Percentiles rank a stretch among this genome's conserved stretches.
These are phyloP conservation scores for Sclerotinia spermophila DNA, from an alignment of 2,329 filamentous ascomycete genomes.

Conservation along the genomic window DNA sequence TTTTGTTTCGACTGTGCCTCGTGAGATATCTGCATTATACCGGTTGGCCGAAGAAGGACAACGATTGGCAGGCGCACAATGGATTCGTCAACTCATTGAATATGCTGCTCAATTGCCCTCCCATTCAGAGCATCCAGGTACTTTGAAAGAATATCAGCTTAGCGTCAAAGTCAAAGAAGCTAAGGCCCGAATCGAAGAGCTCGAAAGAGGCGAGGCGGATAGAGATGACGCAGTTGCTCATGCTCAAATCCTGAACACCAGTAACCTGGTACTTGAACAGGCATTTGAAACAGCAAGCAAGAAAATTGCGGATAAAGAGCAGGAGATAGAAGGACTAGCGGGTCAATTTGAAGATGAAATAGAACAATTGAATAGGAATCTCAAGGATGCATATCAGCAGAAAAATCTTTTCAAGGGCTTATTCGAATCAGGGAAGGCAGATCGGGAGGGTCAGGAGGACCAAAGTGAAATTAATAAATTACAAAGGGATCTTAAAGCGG, in stretches of 20 bases:
- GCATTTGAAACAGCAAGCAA: not conserved
- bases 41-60: not conserved
- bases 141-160: not conserved
- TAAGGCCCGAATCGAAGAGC: not conserved
- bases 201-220: not conserved
- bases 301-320: not conserved
- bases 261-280: not conserved
- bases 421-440: not conserved
- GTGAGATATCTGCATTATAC: not conserved
- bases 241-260: not conserved
- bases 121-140: not conserved
- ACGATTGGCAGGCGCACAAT: conserved; percentile 4
- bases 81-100: conserved; percentile 9
- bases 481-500: not conserved
- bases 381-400: not conserved
- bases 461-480: not conserved
- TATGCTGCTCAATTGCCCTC: not conserved
- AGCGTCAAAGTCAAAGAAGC: not conserved
- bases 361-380: not conserved
- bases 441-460: not conserved
- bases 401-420: not conserved
- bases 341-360: conserved; percentile 3
- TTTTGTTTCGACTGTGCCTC: not conserved
- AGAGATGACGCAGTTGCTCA: not conserved
- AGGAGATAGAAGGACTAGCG: not conserved